Evolutionary conservation across 129 eudicot genomes (phyloP), one percentile per base, ranked within the genome.

Genomic region (Flaveria bidentis): DNA sequence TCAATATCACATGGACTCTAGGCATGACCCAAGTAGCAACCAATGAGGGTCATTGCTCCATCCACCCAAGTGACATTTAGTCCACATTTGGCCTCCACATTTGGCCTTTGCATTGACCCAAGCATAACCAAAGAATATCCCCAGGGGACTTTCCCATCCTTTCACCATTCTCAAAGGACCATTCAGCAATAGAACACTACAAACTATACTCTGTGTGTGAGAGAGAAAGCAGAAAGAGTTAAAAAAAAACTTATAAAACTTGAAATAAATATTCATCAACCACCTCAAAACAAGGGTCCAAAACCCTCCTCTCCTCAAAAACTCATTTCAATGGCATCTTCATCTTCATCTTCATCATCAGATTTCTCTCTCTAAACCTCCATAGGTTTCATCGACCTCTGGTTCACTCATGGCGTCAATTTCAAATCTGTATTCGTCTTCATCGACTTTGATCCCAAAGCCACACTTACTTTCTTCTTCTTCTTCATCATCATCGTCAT

Each of bases 381-480:
- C 80, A 79, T 85, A 60, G 86, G 75, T 87, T 81, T 39, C 83
- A 78, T 81, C 87, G 85, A 52, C 57, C 9, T 13, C 44, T 25
- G 25, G 9, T 76, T 51, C 76, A 53, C 69, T 36, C 3, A 80
- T 82, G 80, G 82, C 92, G 39, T 75, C 92, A 14, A 73, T 87
- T 12, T 85, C 92, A 2, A 85, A 84, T 11, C 72, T 84, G 20
- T 86, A 53, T 14, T 84, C 88, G 16, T 73, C 87, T 11, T 72
- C 89, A 11, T 65, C 84, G 4, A 79, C 46, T 39, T 47, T 42
- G 74, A 80, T 73, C 83, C 67, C 80, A 1, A 82, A 82, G 66
- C 52, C 80, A 18, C 75, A 56, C 53, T 61, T 69, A 47, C 42
- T 23, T 6, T 8, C 78, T 42, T 47, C 73, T 15, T 16, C 39